Evolutionary conservation across 2,329 filamentous ascomycete genomes (phyloP).

Genomic region (Pseudogymnoascus sp.): DNA sequence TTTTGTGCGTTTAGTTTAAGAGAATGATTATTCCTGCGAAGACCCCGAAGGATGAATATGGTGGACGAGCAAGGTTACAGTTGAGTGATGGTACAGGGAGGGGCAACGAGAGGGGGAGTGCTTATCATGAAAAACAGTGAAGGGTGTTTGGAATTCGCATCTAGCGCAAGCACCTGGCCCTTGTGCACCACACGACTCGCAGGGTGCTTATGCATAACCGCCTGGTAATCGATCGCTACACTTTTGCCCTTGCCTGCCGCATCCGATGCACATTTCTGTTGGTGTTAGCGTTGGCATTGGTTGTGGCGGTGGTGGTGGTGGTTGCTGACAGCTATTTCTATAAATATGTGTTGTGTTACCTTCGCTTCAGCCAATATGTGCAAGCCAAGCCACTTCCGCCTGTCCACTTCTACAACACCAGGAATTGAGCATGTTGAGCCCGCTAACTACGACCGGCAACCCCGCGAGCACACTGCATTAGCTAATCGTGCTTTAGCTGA

Average conservation of each 20-base stretch:
- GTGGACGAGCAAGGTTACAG: background rate
- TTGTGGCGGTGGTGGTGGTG: background rate
- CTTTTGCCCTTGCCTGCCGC: background rate
- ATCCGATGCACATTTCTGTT: background rate
- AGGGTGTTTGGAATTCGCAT: background rate
- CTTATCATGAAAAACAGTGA: background rate
- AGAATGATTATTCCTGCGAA: background rate
- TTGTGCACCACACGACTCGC: background rate
- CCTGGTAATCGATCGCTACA: background rate
- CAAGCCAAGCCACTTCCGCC: background rate
- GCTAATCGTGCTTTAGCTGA: background rate
- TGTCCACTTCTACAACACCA: background rate
- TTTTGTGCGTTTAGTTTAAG: background rate
- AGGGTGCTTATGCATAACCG: conserved; percentile 2
- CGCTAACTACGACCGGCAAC: background rate
- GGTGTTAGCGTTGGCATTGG: background rate
- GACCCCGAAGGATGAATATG: background rate
- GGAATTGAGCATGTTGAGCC: background rate
- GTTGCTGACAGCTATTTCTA: background rate
- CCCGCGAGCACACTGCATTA: background rate
- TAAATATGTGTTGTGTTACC: background rate
- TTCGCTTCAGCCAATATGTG: background rate
- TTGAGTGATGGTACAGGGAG: background rate
- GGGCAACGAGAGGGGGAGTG: background rate
- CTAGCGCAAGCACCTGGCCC: background rate